phyloP scores from a whole-genome alignment of 768 basidiomycete species.

The Lactarius indigo region DNA sequence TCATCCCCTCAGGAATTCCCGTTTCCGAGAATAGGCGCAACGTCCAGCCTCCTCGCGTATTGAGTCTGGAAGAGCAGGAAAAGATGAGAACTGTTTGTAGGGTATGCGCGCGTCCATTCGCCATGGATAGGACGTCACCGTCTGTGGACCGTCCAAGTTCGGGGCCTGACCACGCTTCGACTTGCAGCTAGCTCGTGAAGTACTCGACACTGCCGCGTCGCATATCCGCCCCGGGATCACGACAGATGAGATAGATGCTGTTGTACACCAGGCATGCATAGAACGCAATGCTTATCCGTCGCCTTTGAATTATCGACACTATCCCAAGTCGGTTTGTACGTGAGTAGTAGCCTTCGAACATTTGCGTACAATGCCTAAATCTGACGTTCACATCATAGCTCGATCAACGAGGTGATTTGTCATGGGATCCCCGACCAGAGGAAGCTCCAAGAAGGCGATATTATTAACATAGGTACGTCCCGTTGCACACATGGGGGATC shows the following conservation, averaged over 20 bases:
- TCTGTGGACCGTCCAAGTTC: slow-evolving; percentile 10
- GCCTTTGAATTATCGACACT: slow-evolving; percentile 85
- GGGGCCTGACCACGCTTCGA: slow-evolving; percentile 9
- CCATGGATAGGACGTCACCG: slow-evolving; percentile 2
- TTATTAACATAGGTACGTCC: slow-evolving; percentile 82
- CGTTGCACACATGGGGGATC: slow-evolving; percentile 8
- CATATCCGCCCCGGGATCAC: slow-evolving; percentile 88
- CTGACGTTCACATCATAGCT: slow-evolving; percentile 41
- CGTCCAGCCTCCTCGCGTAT: slow-evolving; percentile 61
- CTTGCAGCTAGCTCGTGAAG: slow-evolving; percentile 76
- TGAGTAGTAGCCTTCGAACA: slow-evolving; percentile 47
- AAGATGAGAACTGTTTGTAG: slow-evolving; percentile 85
- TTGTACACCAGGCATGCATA: slow-evolving; percentile 89
- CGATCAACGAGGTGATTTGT: slow-evolving; percentile 94
- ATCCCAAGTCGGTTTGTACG: slow-evolving; percentile 97
- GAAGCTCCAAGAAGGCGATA: slow-evolving; percentile 87
- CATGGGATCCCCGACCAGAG: slow-evolving; percentile 93
- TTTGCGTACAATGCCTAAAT: neutral
- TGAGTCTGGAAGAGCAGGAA: slow-evolving; percentile 72
- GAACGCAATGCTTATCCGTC: slow-evolving; percentile 92
- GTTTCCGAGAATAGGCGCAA: slow-evolving; percentile 52
- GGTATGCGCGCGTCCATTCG: slow-evolving; percentile 42
- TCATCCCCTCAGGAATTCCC: slow-evolving; percentile 48
- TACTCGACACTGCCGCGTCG: slow-evolving; percentile 89
- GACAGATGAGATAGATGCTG: slow-evolving; percentile 90